phyloP scores from a whole-genome alignment of 1,284 basidiomycete genomes.

The Fomitiporia mediterranea region DNA sequence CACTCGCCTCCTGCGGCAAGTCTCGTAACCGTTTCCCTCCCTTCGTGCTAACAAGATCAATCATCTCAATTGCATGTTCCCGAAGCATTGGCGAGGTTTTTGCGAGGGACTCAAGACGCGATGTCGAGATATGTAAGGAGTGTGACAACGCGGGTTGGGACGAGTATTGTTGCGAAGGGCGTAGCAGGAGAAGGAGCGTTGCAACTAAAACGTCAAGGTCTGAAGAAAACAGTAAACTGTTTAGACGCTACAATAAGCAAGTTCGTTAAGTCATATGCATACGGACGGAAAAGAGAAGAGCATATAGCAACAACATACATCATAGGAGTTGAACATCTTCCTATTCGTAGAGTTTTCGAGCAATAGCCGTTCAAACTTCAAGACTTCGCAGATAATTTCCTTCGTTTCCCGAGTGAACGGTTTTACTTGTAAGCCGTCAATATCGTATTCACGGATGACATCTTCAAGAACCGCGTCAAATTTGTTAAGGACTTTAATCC shows the following conservation, averaged over 20 bases:
- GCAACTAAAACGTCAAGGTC: slow-evolving; percentile 88
- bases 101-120: slow-evolving; percentile 64
- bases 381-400: slow-evolving; percentile 73
- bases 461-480: slow-evolving; percentile 88
- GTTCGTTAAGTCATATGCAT: slow-evolving; percentile 20
- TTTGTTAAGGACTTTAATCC: slow-evolving; percentile 93
- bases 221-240: slow-evolving; percentile 82
- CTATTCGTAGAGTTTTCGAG: slow-evolving; percentile 98
- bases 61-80: slow-evolving; percentile 66
- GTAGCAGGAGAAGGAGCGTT: slow-evolving; percentile 81
- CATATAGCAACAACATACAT: slow-evolving; percentile 55
- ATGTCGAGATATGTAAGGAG: slow-evolving; percentile 71
- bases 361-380: slow-evolving; percentile 85
- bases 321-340: slow-evolving; percentile 95
- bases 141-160: slow-evolving; percentile 75
- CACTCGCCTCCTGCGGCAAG: slow-evolving; percentile 63
- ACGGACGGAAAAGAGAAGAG: slow-evolving; percentile 13
- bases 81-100: slow-evolving; percentile 73
- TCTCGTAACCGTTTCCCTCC: slow-evolving; percentile 49
- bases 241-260: slow-evolving; percentile 65
- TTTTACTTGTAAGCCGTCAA: slow-evolving; percentile 79
- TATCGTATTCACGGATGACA: slow-evolving; percentile 77
- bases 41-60: slow-evolving; percentile 58
- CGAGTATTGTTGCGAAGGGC: slow-evolving; percentile 94
- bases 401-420: slow-evolving; percentile 78